A percentile compares a stretch with the other conserved stretches of the same genome.
Conservation (phyloP, 2,329 filamentous ascomycete species). For the Hymenoscyphus scutula region DNA sequence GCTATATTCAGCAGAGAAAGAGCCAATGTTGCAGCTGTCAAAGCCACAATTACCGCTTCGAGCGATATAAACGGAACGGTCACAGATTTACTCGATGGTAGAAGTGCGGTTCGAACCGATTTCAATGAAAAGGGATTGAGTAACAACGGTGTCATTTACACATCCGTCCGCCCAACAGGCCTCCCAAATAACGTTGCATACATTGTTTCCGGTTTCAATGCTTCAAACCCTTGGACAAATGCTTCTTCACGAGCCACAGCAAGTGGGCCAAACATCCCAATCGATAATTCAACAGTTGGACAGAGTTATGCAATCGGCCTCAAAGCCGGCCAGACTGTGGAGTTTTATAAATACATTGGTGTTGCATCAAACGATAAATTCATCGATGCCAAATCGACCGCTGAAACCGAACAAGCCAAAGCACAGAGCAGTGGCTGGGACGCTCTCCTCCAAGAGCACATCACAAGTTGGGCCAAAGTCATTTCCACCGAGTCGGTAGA, state of each 20-base stretch:
- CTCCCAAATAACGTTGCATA: conserved; percentile 63
- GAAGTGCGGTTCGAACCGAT: conserved; percentile 63
- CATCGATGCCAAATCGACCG: conserved; percentile 51
- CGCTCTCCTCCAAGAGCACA: conserved; percentile 54
- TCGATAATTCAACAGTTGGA: conserved; percentile 62
- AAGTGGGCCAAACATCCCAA: conserved; percentile 45
- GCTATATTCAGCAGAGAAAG: conserved; percentile 48
- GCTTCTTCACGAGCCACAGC: conserved; percentile 34
- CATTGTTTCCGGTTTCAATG: conserved; percentile 49
- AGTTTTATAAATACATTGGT: conserved; percentile 65
- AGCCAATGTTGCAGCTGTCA: conserved; percentile 44
- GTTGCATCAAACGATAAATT: conserved; percentile 69
- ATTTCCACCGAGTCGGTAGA: conserved; percentile 63
- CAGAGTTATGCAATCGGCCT: conserved; percentile 56
- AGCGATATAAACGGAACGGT: conserved; percentile 54
- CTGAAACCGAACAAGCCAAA: conserved; percentile 51
- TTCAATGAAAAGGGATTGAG: conserved; percentile 56
- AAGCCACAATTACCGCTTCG: conserved; percentile 56
- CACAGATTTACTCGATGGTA: conserved; percentile 66
- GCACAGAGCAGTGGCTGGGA: conserved; percentile 54
- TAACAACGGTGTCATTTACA: conserved; percentile 55
- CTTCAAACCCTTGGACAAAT: conserved; percentile 38
- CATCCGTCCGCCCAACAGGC: conserved; percentile 61
- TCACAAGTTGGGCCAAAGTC: conserved; percentile 59
- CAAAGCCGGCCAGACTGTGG: conserved; percentile 50